These are phyloP conservation scores for Oenanthe javanica DNA, from an alignment of 140 eudicot genomes.

Conservation along the genomic window DNA sequence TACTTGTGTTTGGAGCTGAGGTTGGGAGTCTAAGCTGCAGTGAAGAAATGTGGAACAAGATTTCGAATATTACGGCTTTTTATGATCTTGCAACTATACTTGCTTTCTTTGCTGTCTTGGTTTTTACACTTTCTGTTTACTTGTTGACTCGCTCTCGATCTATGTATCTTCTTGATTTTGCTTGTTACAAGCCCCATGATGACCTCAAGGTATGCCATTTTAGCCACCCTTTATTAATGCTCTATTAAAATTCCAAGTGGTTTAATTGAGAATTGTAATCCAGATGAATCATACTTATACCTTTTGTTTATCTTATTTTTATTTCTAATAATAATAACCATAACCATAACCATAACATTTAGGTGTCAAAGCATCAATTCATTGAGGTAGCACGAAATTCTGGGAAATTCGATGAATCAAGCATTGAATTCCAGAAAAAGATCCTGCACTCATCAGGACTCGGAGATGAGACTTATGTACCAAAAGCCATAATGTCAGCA, in stretches of 20 bases:
- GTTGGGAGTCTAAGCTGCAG: conserved; percentile 58
- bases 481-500: conserved; percentile 48
- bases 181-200: conserved; percentile 67
- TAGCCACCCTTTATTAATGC: too few relatives aligned
- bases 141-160: conserved; percentile 72
- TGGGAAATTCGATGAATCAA: conserved; percentile 72
- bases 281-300: too few relatives aligned
- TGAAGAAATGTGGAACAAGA: conserved; percentile 67
- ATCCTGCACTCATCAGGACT: conserved; percentile 78
- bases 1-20: conserved; percentile 67
- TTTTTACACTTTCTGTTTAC: conserved; percentile 65
- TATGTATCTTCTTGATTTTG: conserved; percentile 80
- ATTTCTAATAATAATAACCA: too few relatives aligned
- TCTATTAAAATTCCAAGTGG: too few relatives aligned
- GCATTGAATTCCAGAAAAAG: conserved; percentile 63
- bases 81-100: conserved; percentile 61
- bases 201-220: conserved; percentile 61
- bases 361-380: conserved; percentile 75
- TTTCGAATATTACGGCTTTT: conserved; percentile 61
- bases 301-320: too few relatives aligned
- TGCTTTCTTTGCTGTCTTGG: conserved; percentile 55
- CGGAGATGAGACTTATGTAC: conserved; percentile 88
- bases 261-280: too few relatives aligned
- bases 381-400: conserved; percentile 73
- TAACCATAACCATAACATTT: not conserved